Percentiles rank a stretch among this genome's conserved stretches.
Conservation (phyloP, 768 basidiomycete species). For the Podaxis mareebaensis region DNA sequence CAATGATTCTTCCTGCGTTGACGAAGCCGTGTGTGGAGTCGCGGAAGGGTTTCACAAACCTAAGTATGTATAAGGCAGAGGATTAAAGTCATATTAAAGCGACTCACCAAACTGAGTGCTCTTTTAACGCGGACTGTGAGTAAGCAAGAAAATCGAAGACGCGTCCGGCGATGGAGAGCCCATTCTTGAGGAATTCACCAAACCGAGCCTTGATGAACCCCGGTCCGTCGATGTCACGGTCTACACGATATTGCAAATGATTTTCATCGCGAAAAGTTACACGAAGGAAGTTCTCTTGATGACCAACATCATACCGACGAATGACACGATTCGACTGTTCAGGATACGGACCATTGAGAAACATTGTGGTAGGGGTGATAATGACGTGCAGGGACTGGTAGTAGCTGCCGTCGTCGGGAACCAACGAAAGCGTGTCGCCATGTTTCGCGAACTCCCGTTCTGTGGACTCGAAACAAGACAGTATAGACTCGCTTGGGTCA, state of each 20-base stretch:
- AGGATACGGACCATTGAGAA: conserved; percentile 18
- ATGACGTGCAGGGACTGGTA: conserved; percentile 31
- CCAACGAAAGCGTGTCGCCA: conserved; percentile 23
- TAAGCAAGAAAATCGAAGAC: conserved; percentile 68
- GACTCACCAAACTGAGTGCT: conserved; percentile 56
- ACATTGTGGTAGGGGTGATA: conserved; percentile 19
- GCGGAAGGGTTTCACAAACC: conserved; percentile 64
- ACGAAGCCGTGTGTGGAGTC: conserved; percentile 29
- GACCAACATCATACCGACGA: conserved; percentile 14
- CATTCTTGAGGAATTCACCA: conserved; percentile 43
- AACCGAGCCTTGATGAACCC: conserved; percentile 50
- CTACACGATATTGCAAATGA: conserved; percentile 18
- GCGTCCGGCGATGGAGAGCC: conserved; percentile 55
- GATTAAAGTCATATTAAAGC: neutral
- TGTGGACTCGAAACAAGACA: conserved; percentile 31
- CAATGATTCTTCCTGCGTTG: conserved; percentile 53
- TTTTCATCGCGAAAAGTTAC: conserved; percentile 22
- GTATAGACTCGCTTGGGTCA: conserved; percentile 27
- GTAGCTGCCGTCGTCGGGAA: conserved; percentile 33
- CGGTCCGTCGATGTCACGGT: conserved; percentile 26
- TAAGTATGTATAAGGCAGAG: conserved; percentile 23
- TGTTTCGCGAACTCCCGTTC: conserved; percentile 27
- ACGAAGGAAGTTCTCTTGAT: conserved; percentile 21
- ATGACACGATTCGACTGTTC: conserved; percentile 23
- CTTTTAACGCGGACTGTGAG: conserved; percentile 73